Base-by-base conservation (phyloP, 495 filamentous ascomycete genomes). In the Hyphodiscus hymeniophilus region DNA sequence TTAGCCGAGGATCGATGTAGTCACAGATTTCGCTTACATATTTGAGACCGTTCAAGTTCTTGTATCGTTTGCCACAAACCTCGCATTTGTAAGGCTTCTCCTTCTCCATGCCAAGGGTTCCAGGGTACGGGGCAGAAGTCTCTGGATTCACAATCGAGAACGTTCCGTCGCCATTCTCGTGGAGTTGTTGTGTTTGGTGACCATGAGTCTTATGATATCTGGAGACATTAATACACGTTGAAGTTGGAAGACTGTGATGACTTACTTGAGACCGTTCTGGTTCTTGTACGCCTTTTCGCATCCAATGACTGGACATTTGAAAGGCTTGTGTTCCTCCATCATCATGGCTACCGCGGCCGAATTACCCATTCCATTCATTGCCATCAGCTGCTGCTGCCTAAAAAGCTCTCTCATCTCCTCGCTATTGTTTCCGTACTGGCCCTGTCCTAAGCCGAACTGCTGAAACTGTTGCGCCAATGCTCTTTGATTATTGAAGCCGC, bases 271-370 rank as follows among this genome's bases (percentile, higher is more conserved):
- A 26, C 92, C 92, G 58, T 99, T 99, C 59, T 97, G 92, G 63
- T 99, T 99, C 75, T 99, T 99, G 66, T 99, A 99, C 12, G 92
- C 92, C 72, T 99, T 99, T 64, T 99, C 92, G 60, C 92, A 99
- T 15, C 92, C 92, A 58, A 97, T 94, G 35, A 99, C 92, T 7
- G 94, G 92, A 63, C 92, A 99, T 59, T 85, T 84, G 75, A 94
- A 97, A 0, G 92, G 92, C 68, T 96, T 99, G 52, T 88, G 84
- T 56, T 97, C 89, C 50, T 65, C 64, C 58, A 75, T 73, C 54
- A 75, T 67, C 57, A 75, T 30, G 12, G 42, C 51, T 45, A 56
- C 54, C 16, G 39, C 16, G 1, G 40, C 24, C 41, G 48, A 28
- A 42, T 52, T 51, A 35, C 41, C 47, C 42, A 62, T 59, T 38